Percentiles rank a stretch among this genome's conserved stretches.
Evolutionary conservation across 2,329 filamentous ascomycete genomes (phyloP).

Genomic region (Sclerotinia trifoliorum): DNA sequence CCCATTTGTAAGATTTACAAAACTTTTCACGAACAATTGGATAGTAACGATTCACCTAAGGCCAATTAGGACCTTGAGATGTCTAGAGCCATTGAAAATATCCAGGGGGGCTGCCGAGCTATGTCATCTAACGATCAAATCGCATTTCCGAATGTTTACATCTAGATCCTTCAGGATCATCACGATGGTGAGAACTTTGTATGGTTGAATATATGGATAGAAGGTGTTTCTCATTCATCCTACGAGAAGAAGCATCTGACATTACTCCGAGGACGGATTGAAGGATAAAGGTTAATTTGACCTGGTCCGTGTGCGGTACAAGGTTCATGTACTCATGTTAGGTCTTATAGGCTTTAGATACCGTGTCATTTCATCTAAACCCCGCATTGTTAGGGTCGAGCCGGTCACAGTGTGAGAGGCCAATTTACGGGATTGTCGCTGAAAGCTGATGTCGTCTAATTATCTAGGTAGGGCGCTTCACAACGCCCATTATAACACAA

Average conservation of each 20-base stretch:
- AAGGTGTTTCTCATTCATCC: neutral
- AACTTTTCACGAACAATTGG: slow-evolving; percentile 32
- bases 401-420: slow-evolving; percentile 1
- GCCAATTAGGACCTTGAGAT: slow-evolving; percentile 28
- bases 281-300: neutral
- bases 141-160: neutral
- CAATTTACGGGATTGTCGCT: slow-evolving; percentile 14
- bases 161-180: slow-evolving; percentile 13
- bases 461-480: slow-evolving; percentile 8
- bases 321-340: neutral
- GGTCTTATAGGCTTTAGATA: slow-evolving; percentile 10
- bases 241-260: neutral
- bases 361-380: slow-evolving; percentile 6
- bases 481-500: neutral
- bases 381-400: slow-evolving; percentile 6
- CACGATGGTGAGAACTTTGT: neutral
- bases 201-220: slow-evolving; percentile 18
- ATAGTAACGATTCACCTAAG: slow-evolving; percentile 25
- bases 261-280: neutral
- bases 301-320: neutral
- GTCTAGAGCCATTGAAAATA: neutral
- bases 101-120: neutral
- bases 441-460: slow-evolving; percentile 12
- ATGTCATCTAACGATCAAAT: slow-evolving; percentile 10
- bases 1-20: slow-evolving; percentile 21